Evolutionary conservation across 257 asterid species (phyloP).

Genomic region (Solanum raphanifolium): DNA sequence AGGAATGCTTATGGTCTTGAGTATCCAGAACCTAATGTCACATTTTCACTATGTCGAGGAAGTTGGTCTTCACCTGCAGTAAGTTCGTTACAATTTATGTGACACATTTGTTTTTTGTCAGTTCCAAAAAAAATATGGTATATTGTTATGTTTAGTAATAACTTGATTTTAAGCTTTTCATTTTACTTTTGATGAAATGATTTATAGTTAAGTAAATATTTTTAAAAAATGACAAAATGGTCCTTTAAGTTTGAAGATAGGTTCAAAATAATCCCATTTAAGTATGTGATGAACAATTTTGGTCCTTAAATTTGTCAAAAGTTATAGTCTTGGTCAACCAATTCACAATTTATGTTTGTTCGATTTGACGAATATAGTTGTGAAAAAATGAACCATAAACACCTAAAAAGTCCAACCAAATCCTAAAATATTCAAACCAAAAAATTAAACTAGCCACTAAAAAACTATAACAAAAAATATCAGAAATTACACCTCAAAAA

Average conservation of each 20-base stretch:
- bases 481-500: background rate
- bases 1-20: slow-evolving; percentile 76
- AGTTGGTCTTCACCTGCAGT: slow-evolving; percentile 97
- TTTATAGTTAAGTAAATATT: background rate
- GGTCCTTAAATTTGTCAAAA: background rate
- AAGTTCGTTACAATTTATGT: slow-evolving; percentile 14
- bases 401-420: background rate
- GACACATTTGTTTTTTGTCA: background rate
- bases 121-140: fast-evolving
- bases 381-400: background rate
- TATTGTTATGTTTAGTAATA: background rate
- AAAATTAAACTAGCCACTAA: background rate
- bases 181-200: background rate
- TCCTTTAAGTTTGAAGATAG: background rate
- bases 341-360: background rate
- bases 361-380: background rate
- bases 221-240: background rate
- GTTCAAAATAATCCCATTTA: background rate
- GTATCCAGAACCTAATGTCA: slow-evolving; percentile 90
- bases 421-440: background rate
- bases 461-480: background rate
- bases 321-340: background rate
- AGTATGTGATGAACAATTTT: background rate
- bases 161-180: background rate
- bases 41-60: slow-evolving; percentile 88